Evolutionary conservation across 805 yeast genomes (phyloP), one percentile per base, ranked within the genome.

Genomic region (Wickerhamomyces hampshirensis): DNA sequence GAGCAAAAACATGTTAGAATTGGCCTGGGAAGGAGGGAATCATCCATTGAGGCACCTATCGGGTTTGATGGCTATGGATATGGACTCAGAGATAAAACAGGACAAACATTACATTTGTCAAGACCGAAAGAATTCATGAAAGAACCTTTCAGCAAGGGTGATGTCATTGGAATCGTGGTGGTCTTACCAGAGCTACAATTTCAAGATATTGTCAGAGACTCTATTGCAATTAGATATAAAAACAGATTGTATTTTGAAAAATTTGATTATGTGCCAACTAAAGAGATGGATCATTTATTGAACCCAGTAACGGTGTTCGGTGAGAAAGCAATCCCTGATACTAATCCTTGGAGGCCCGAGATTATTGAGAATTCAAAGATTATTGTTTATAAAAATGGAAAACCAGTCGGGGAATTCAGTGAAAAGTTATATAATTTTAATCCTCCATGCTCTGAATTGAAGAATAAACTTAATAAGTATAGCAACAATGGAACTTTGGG

Each of bases 11-110:
- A 89, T 56, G 87, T 93, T 2, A 63, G 98, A 19, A 54, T 89
- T 19, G 99, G 99, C 0, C 54, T 91, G 26, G 82, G 82, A 0
- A 65, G 98, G 35, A 71, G 87, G 43, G 98, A 91, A 53, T 93
- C 96, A 2, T 75, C 87, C 33, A 60, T 89, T 30, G 97, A 91
- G 48, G 95, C 95, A 0, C 98, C 99, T 0, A 93, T 89, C 5
- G 99, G 99, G 3, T 86, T 76, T 51, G 98, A 93, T 59, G 91
- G 88, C 0, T 93, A 88, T 61, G 91, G 96, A 0, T 91, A 93
- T 58, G 97, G 96, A 2, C 53, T 93, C 3, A 69, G 97, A 40
- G 97, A 91, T 60, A 70, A 72, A 26, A 68, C 71, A 6, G 89
- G 95, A 2, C 84, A 84, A 46, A 75, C 74, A 19, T 69, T 93